phyloP scores from a whole-genome alignment of 2,329 filamentous ascomycete genomes.

The Stemphylium vesicarium region DNA sequence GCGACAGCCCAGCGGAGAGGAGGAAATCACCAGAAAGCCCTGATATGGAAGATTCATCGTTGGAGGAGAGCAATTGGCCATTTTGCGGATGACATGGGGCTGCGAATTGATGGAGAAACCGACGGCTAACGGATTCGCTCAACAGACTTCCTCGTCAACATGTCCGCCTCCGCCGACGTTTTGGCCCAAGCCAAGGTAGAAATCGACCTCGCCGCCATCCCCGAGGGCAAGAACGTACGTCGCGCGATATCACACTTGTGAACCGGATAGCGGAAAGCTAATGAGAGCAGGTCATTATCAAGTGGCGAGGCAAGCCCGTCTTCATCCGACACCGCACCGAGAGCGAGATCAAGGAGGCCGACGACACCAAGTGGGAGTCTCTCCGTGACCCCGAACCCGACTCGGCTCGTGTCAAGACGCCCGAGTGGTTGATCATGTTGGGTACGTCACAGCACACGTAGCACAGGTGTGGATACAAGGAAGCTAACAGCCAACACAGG shows the following conservation, averaged over 20 bases:
- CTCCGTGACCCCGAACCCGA: slow-evolving; percentile 93
- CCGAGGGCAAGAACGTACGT: slow-evolving; percentile 98
- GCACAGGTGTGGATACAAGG: neutral
- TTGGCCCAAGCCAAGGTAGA: slow-evolving; percentile 99
- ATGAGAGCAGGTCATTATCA: slow-evolving; percentile 83
- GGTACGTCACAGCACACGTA: slow-evolving; percentile 60
- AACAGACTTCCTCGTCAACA: slow-evolving; percentile 98
- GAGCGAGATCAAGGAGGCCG: slow-evolving; percentile 92
- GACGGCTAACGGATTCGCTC: slow-evolving; percentile 38
- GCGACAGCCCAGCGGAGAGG: slow-evolving; percentile 16
- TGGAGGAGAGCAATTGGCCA: slow-evolving; percentile 37
- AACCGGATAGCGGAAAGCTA: slow-evolving; percentile 17
- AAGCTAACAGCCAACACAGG: slow-evolving; percentile 59
- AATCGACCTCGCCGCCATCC: slow-evolving; percentile 88
- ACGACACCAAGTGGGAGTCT: slow-evolving; percentile 79
- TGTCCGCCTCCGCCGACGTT: slow-evolving; percentile 98
- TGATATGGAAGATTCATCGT: neutral
- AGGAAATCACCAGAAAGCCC: slow-evolving; percentile 6
- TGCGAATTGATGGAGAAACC: slow-evolving; percentile 32
- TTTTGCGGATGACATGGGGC: slow-evolving; percentile 36
- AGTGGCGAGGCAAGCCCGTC: slow-evolving; percentile 99
- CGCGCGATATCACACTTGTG: neutral
- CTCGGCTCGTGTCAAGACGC: slow-evolving; percentile 93
- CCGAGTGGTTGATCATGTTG: slow-evolving; percentile 99
- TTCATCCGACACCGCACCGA: slow-evolving; percentile 98